Evolutionary conservation across 495 filamentous ascomycete species (phyloP).

Genomic region (Penicillium egyptiacum): DNA sequence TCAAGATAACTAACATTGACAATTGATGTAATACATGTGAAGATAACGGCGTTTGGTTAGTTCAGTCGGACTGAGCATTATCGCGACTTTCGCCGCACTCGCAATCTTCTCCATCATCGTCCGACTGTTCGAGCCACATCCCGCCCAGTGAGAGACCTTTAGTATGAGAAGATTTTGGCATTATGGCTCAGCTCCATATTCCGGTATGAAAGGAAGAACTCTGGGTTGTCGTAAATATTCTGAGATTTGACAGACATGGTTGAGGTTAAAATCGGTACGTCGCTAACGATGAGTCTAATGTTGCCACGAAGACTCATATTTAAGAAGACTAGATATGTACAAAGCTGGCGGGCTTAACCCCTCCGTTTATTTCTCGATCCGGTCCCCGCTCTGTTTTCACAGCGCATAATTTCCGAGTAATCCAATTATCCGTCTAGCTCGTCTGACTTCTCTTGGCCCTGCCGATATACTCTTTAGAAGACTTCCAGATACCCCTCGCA

Average conservation of each 20-base stretch:
- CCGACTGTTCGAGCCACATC: background rate
- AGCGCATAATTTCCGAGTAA: background rate
- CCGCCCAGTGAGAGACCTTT: background rate
- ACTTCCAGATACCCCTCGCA: slow-evolving; percentile 29
- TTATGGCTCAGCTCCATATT: background rate
- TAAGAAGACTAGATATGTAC: too few relatives aligned
- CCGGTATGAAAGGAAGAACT: slow-evolving; percentile 23
- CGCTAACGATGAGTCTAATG: too few relatives aligned
- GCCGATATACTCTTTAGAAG: slow-evolving; percentile 8
- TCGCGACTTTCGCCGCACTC: background rate
- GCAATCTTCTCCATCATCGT: background rate
- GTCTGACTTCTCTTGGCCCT: background rate
- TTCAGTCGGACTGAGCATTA: too few relatives aligned
- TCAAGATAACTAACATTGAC: too few relatives aligned
- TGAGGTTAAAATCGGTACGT: background rate
- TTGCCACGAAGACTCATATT: too few relatives aligned
- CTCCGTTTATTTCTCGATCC: background rate
- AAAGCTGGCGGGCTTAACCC: background rate
- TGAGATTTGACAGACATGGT: slow-evolving; percentile 15
- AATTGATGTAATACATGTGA: too few relatives aligned
- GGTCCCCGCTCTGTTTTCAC: background rate
- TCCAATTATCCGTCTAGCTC: background rate
- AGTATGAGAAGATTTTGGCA: background rate
- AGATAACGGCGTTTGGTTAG: too few relatives aligned
- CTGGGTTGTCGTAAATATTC: slow-evolving; percentile 28